Conservation (phyloP, 805 yeast genomes). For the Scheffersomyces stipitis region DNA sequence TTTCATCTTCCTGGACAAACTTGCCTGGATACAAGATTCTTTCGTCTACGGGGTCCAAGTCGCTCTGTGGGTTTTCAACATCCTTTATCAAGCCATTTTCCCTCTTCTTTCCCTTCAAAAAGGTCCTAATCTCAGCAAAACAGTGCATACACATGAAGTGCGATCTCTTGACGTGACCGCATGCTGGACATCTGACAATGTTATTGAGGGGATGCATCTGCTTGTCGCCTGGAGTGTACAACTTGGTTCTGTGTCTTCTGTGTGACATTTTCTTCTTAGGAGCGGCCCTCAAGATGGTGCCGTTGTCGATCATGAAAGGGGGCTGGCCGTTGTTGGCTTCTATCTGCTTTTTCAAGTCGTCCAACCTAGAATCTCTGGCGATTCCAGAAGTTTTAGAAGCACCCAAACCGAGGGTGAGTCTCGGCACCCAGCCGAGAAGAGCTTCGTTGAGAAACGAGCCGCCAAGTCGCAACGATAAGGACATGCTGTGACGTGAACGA, state of each 20-base stretch:
- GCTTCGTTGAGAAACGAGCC: conserved; percentile 3
- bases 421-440: conserved; percentile 1
- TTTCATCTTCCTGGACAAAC: conserved; percentile 37
- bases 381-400: conserved; percentile 2
- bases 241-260: conserved; percentile 78
- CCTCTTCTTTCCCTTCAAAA: conserved; percentile 60
- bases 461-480: conserved; percentile 24
- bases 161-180: conserved; percentile 89
- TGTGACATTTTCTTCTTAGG: conserved; percentile 94
- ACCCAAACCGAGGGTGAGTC: conserved; percentile 4
- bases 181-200: conserved; percentile 89
- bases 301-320: conserved; percentile 57
- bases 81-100: conserved; percentile 24
- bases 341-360: conserved; percentile 40
- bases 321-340: conserved; percentile 31
- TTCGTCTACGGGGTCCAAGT: conserved; percentile 61
- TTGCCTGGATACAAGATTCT: conserved; percentile 74
- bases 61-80: conserved; percentile 33
- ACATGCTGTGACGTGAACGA: no score
- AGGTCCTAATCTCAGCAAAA: conserved; percentile 72
- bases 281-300: conserved; percentile 74
- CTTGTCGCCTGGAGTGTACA: conserved; percentile 79
- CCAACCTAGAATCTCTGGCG: conserved; percentile 17
- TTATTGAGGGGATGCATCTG: conserved; percentile 74
- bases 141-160: conserved; percentile 94